phyloP scores from a whole-genome alignment of 306 rosid genomes.

The Cicer judaicum region DNA sequence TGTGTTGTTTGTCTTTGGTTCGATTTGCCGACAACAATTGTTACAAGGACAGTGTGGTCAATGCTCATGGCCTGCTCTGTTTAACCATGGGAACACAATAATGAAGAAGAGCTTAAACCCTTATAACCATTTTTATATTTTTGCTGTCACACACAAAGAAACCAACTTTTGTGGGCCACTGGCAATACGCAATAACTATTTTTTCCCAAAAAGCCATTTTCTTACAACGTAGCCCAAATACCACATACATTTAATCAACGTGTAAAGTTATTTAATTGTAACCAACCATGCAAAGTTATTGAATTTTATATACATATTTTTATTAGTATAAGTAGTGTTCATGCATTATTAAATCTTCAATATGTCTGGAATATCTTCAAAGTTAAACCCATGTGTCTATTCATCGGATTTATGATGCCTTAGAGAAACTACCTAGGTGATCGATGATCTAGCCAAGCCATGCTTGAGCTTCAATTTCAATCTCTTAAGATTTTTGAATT shows the following conservation, averaged over 20 bases:
- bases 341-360: too few relatives aligned
- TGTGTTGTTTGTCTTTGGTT: conserved; percentile 33
- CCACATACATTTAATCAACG: conserved; percentile 1
- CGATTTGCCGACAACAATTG: conserved; percentile 32
- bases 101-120: conserved; percentile 37
- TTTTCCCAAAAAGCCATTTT: conserved; percentile 16
- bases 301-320: too few relatives aligned
- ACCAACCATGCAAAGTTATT: not conserved
- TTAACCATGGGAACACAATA: not conserved
- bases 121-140: conserved; percentile 16
- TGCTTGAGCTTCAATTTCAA: too few relatives aligned
- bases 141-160: conserved; percentile 33
- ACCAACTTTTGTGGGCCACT: conserved; percentile 15
- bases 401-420: too few relatives aligned
- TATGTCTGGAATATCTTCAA: too few relatives aligned
- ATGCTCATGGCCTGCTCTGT: conserved; percentile 7
- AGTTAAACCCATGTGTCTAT: too few relatives aligned
- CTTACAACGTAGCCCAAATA: conserved; percentile 6
- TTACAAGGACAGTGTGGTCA: conserved; percentile 33
- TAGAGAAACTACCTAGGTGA: too few relatives aligned
- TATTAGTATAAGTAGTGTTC: too few relatives aligned
- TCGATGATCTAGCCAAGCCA: too few relatives aligned
- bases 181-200: conserved; percentile 29
- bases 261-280: not conserved
- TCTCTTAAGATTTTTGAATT: too few relatives aligned